These are phyloP conservation scores for Croton laevigatus DNA, from an alignment of 441 rosid species.

Conservation along the genomic window DNA sequence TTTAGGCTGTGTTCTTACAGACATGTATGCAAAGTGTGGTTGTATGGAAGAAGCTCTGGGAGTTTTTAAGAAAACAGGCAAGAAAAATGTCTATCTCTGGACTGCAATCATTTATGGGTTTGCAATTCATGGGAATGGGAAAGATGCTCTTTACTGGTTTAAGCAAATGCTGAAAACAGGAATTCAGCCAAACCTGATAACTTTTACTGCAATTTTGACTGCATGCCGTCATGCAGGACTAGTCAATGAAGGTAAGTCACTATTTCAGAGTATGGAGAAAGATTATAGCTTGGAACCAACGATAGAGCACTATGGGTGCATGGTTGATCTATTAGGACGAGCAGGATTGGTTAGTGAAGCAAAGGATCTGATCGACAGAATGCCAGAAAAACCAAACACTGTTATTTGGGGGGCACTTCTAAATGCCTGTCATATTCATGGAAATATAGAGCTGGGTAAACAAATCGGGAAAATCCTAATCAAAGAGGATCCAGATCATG, in stretches of 20 bases:
- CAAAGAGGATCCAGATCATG: constrained; percentile 52
- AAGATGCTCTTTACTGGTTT: constrained; percentile 61
- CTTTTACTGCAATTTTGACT: constrained; percentile 63
- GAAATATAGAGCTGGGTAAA: constrained; percentile 57
- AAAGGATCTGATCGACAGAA: constrained; percentile 34
- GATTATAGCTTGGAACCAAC: constrained; percentile 47
- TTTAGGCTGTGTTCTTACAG: constrained; percentile 54
- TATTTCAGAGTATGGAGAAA: constrained; percentile 53
- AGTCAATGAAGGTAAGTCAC: constrained; percentile 57
- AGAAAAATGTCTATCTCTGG: constrained; percentile 59
- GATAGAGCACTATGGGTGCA: constrained; percentile 77
- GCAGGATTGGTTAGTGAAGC: constrained; percentile 64
- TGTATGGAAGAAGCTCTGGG: constrained; percentile 45
- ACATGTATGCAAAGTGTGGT: constrained; percentile 70
- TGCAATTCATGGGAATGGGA: constrained; percentile 68
- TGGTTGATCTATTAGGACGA: constrained; percentile 78
- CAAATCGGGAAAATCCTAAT: constrained; percentile 38
- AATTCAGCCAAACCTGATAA: constrained; percentile 48
- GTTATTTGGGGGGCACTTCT: constrained; percentile 69
- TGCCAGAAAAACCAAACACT: constrained; percentile 62
- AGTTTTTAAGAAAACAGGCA: constrained; percentile 42
- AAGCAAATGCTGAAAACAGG: constrained; percentile 43
- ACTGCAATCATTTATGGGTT: constrained; percentile 62
- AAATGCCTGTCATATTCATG: constrained; percentile 56
- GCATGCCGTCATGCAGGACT: constrained; percentile 84